Percentiles rank a stretch among this genome's conserved stretches.
These are phyloP conservation scores for Ensete glaucum DNA, from an alignment of 176 grass and related monocot genomes.

Conservation along the genomic window DNA sequence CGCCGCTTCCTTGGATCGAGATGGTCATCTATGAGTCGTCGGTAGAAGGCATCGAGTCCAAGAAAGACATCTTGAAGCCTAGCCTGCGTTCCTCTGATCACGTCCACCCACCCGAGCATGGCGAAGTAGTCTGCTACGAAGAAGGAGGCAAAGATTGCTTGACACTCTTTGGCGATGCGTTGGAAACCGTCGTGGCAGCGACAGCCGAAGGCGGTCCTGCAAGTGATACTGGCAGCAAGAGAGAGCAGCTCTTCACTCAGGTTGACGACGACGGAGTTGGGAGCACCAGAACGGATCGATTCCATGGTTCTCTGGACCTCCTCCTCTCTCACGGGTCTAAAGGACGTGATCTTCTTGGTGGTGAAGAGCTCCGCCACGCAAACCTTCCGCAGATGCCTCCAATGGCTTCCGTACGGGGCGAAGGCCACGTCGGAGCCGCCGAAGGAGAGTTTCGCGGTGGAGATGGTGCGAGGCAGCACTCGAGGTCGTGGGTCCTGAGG, in stretches of 20 bases:
- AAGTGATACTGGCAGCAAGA: no score
- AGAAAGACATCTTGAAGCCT: background rate
- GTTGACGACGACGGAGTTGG: background rate
- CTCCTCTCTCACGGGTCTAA: background rate
- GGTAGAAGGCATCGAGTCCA: background rate
- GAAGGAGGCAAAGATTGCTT: background rate
- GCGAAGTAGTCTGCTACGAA: background rate
- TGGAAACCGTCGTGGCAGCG: no score
- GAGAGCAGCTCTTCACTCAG: background rate
- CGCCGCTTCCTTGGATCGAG: background rate
- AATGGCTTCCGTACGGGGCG: background rate
- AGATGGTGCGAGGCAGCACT: background rate
- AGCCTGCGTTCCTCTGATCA: background rate
- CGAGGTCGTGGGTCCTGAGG: conserved; percentile 2
- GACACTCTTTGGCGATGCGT: background rate
- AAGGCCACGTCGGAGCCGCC: background rate
- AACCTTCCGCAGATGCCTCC: background rate
- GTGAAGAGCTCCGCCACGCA: background rate
- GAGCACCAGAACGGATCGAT: background rate
- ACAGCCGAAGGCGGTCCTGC: background rate
- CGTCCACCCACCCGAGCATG: background rate
- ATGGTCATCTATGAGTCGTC: background rate
- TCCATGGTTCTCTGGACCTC: background rate
- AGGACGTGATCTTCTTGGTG: background rate
- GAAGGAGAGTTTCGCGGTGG: background rate